phyloP scores from a whole-genome alignment of 495 filamentous ascomycete species.

The Lophiostoma macrostomum region DNA sequence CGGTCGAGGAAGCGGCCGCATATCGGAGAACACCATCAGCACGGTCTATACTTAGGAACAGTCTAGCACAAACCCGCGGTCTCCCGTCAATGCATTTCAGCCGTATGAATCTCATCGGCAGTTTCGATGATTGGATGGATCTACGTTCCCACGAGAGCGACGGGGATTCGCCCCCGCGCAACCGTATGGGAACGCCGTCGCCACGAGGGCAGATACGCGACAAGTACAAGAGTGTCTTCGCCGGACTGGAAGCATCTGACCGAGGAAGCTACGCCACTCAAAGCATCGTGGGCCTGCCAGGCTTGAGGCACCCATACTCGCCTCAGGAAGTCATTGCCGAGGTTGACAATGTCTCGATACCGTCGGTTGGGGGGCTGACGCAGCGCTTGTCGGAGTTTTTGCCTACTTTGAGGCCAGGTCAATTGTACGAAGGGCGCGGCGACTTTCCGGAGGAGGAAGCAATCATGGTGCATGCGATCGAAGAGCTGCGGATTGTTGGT shows the following conservation, averaged over 20 bases:
- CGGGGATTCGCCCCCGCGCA: constrained; percentile 12
- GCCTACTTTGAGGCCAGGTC: constrained; percentile 33
- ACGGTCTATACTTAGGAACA: constrained; percentile 6
- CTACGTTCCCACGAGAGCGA: too few relatives aligned
- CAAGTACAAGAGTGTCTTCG: constrained; percentile 42
- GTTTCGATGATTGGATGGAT: constrained; percentile 39
- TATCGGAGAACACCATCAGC: constrained; percentile 29
- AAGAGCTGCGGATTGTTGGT: constrained; percentile 34
- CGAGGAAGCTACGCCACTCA: neutral
- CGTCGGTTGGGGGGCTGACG: constrained; percentile 39
- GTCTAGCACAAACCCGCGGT: constrained; percentile 34
- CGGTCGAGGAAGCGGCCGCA: constrained; percentile 10
- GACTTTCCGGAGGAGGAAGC: constrained; percentile 26
- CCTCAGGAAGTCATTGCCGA: constrained; percentile 38
- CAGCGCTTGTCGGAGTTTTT: constrained; percentile 39
- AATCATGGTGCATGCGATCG: constrained; percentile 32
- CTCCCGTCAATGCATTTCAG: constrained; percentile 44
- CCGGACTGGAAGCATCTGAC: constrained; percentile 34
- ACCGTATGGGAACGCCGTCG: constrained; percentile 31
- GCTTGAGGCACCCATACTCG: constrained; percentile 30
- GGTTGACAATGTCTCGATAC: constrained; percentile 42
- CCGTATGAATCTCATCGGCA: constrained; percentile 39
- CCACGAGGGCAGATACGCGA: constrained; percentile 36
- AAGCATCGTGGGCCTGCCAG: constrained; percentile 10
- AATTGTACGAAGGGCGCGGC: constrained; percentile 5